Evolutionary conservation across 73 alveolate genomes (phyloP).

Genomic region (Paramecium octaurelia): DNA sequence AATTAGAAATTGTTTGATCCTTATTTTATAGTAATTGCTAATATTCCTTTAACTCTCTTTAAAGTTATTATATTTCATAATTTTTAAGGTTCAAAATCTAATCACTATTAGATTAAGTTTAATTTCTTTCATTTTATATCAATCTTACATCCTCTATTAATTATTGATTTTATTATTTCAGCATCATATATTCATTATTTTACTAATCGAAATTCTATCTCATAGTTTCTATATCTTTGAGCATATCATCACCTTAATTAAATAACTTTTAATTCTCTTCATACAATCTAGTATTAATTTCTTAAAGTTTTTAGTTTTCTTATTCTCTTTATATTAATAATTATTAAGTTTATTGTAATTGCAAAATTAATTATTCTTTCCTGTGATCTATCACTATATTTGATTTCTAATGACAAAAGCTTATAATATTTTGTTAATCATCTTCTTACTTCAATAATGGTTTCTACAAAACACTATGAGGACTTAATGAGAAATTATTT

Average conservation of each 20-base stretch:
- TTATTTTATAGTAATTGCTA: neutral
- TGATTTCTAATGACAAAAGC: neutral
- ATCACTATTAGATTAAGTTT: neutral
- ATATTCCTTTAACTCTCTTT: neutral
- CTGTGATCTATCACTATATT: neutral
- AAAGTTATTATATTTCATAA: neutral
- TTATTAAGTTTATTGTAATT: neutral
- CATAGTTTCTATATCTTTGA: neutral
- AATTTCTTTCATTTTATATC: neutral
- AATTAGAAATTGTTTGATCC: neutral
- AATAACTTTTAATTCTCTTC: slow-evolving; percentile 25
- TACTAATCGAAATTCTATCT: neutral
- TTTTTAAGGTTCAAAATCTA: neutral
- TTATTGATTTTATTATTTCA: neutral
- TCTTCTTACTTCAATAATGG: neutral
- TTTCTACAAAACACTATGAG: neutral
- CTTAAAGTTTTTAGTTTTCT: neutral
- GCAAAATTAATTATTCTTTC: neutral
- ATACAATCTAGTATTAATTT: neutral
- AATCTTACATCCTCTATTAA: neutral
- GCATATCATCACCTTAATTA: neutral
- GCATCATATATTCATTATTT: neutral
- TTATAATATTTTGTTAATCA: neutral
- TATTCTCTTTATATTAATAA: neutral
- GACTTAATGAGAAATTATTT: neutral